Evolutionary conservation across 176 grass and related monocot genomes (phyloP).

Genomic region (Ensete ventricosum): DNA sequence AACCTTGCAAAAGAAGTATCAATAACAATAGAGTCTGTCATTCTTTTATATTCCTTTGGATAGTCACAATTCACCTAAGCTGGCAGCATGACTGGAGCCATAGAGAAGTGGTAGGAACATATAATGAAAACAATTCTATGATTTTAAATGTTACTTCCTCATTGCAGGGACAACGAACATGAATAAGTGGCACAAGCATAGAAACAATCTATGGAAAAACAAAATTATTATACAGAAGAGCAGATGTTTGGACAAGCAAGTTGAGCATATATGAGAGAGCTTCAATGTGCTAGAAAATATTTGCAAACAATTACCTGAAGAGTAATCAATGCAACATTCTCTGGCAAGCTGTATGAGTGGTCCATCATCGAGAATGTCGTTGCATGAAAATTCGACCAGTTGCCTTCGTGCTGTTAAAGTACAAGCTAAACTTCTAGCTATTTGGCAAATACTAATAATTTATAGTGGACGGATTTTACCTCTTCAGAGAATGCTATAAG

Average conservation of each 20-base stretch:
- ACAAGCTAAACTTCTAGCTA: neutral
- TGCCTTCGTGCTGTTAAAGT: slow-evolving; percentile 19
- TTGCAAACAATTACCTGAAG: slow-evolving; percentile 29
- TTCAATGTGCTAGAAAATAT: neutral
- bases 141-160: neutral
- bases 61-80: too few relatives aligned
- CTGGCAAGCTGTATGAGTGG: slow-evolving; percentile 32
- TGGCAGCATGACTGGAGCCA: too few relatives aligned
- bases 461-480: slow-evolving; percentile 13
- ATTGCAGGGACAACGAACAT: neutral
- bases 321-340: slow-evolving; percentile 46
- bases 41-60: too few relatives aligned
- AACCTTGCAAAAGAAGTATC: too few relatives aligned
- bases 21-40: too few relatives aligned
- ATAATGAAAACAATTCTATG: too few relatives aligned
- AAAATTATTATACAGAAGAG: slow-evolving; percentile 4
- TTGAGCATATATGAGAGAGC: neutral
- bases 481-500: slow-evolving; percentile 46
- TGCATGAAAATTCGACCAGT: slow-evolving; percentile 28
- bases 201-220: neutral
- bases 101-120: too few relatives aligned
- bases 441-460: neutral
- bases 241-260: neutral
- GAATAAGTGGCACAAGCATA: neutral
- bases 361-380: slow-evolving; percentile 34